Base-by-base conservation (phyloP, 2,329 filamentous ascomycete genomes). In the Pseudogymnoascus pannorum region DNA sequence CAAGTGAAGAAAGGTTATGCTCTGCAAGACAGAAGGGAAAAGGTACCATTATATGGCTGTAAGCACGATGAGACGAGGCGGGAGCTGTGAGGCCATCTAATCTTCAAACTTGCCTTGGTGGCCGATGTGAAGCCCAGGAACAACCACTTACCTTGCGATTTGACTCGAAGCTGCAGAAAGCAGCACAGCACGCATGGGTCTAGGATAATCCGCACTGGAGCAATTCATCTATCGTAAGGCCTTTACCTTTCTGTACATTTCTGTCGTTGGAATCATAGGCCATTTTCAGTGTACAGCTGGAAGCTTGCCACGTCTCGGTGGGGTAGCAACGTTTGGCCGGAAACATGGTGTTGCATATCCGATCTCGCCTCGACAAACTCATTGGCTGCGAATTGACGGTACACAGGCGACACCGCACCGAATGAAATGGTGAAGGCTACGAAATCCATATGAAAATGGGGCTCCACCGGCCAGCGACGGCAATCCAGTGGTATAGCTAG, bases 261-360 rank as follows among this genome's bases (percentile, higher is more conserved):
- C 24, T 51, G 44, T 8, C 24, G 24, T 16, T 51, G 24, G 44
- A 51, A 51, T 29, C 24, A 29, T 51, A 51, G 44, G 44, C 44
- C 44, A 51, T 29, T 51, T 51, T 9, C 24, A 18, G 3, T 26
- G 24, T 51, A 51, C 44, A 51, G 44, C 44, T 51, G 24, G 24
- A 51, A 29, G 24, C 24, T n/a, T 51, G 44, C 44, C 44, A 51
- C 44, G 44, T 51, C 44, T 51, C 44, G 44, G 44, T 51, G 44
- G 44, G 44, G 44, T 51, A 51, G 44, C 44, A 51, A 51, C 44
- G 44, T 51, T 51, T 51, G n/a, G 44, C n/a, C 44, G 44, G 44
- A 29, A 11, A n/a, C 24, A 51, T 51, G 24, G 24, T 29, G 44
- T 12, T 51, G 44, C 44, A 51, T 51, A 51, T 51, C 44, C 44